A percentile compares a stretch with the other conserved stretches of the same genome.
These are phyloP conservation scores for Pythium pectinolyticum DNA, from an alignment of 352 stramenopile genomes.

Conservation along the genomic window DNA sequence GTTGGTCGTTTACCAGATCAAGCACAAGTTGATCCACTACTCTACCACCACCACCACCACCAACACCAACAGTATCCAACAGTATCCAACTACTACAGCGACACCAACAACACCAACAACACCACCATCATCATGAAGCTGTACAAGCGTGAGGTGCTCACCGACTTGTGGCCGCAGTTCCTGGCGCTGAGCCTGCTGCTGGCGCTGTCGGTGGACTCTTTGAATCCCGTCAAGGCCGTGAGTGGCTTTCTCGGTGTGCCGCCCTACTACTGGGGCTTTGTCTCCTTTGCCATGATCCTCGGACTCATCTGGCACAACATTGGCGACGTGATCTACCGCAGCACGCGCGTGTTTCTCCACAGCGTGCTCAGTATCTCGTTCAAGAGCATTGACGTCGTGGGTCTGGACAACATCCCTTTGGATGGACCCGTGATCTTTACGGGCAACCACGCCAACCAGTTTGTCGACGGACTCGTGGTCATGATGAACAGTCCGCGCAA, in stretches of 20 bases:
- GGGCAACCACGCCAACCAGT: slow-evolving; percentile 99
- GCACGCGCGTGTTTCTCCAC: slow-evolving; percentile 94
- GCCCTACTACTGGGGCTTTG: slow-evolving; percentile 67
- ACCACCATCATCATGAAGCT: slow-evolving; percentile 86
- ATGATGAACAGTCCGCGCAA: slow-evolving; percentile 94
- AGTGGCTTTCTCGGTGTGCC: slow-evolving; percentile 68
- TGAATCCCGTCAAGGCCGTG: slow-evolving; percentile 87
- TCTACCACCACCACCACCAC: no score
- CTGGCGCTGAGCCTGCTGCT: slow-evolving; percentile 70
- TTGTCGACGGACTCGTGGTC: slow-evolving; percentile 97
- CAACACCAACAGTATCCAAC: no score
- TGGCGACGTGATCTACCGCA: slow-evolving; percentile 78
- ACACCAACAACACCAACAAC: no score
- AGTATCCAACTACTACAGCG: no score
- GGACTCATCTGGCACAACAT: slow-evolving; percentile 74
- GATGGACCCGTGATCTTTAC: slow-evolving; percentile 98
- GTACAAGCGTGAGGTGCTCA: slow-evolving; percentile 72
- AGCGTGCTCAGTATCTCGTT: slow-evolving; percentile 98
- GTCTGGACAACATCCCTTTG: slow-evolving; percentile 94
- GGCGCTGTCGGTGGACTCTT: slow-evolving; percentile 79
- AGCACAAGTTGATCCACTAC: no score
- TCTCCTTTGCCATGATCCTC: slow-evolving; percentile 66
- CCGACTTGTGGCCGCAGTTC: slow-evolving; percentile 85
- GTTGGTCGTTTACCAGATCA: no score
- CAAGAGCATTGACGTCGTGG: slow-evolving; percentile 96